These are phyloP conservation scores for Fragaria iinumae DNA, from an alignment of 306 rosid genomes.

Conservation along the genomic window DNA sequence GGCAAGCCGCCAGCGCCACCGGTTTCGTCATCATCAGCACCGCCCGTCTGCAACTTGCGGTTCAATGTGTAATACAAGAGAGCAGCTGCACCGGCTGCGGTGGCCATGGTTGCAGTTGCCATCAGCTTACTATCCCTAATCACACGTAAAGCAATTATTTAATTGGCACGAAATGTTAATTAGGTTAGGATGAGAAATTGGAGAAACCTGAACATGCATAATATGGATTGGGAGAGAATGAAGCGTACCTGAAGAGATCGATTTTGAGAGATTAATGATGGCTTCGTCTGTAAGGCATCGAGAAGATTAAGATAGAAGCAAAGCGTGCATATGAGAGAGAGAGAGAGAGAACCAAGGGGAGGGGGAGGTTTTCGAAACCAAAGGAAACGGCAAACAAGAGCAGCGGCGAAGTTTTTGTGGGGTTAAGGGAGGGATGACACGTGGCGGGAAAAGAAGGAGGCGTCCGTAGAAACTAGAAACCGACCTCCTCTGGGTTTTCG, in stretches of 20 bases:
- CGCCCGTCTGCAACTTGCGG: constrained; percentile 48
- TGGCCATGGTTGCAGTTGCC: constrained; percentile 99
- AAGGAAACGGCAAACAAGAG: constrained; percentile 1
- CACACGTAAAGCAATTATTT: too few species aligned
- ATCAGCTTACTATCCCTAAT: constrained; percentile 49
- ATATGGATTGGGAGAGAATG: neutral
- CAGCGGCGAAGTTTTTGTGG: neutral
- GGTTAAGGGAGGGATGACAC: neutral
- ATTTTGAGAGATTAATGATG: constrained; percentile 24
- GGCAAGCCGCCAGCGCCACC: constrained; percentile 22
- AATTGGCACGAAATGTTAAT: too few species aligned
- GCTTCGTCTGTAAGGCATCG: constrained; percentile 24
- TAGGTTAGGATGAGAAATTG: neutral
- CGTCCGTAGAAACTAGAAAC: constrained; percentile 9
- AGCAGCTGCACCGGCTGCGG: constrained; percentile 99
- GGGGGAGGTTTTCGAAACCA: neutral
- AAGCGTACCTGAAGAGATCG: constrained; percentile 35
- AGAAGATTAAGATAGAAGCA: constrained; percentile 1
- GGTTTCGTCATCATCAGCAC: constrained; percentile 48
- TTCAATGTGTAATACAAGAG: constrained; percentile 80
- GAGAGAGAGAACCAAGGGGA: too few species aligned
- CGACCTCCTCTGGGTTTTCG: neutral
- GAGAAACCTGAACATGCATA: neutral
- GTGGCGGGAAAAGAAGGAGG: neutral
- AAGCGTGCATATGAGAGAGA: neutral